Evolutionary conservation across 257 asterid species (phyloP).

Genomic region (Forsythia suspensa): DNA sequence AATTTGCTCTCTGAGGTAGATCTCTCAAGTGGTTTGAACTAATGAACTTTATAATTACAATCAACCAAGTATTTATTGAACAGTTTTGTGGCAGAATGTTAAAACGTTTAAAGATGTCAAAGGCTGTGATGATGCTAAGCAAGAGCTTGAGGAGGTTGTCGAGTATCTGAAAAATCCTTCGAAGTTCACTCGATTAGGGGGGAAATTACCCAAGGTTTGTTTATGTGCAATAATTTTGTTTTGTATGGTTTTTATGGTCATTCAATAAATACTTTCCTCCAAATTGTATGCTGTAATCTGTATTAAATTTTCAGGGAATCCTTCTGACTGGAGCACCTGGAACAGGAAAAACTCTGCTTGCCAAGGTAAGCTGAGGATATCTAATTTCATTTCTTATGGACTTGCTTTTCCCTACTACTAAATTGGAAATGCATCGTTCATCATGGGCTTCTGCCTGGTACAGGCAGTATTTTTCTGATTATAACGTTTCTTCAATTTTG

Average conservation of each 20-base stretch:
- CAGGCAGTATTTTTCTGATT: conserved; percentile 1
- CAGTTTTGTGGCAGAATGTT: conserved; percentile 65
- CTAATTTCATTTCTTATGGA: background rate
- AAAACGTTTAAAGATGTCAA: conserved; percentile 97
- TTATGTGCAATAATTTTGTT: conserved; percentile 9
- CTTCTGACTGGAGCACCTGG: conserved; percentile 99
- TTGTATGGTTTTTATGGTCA: conserved; percentile 2
- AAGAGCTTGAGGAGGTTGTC: conserved; percentile 99
- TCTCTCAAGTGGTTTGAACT: background rate
- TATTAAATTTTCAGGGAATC: conserved; percentile 69
- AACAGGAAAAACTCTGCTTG: conserved; percentile 95
- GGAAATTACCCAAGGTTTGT: conserved; percentile 94
- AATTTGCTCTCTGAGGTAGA: background rate
- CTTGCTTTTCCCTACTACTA: conserved; percentile 10
- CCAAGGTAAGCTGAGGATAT: conserved; percentile 58
- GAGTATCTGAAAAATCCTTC: conserved; percentile 91
- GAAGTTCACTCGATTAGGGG: conserved; percentile 94
- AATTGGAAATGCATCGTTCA: conserved; percentile 2
- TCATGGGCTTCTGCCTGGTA: background rate
- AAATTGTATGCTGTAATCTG: conserved; percentile 10
- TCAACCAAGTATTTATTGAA: conserved; percentile 10
- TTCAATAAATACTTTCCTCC: conserved; percentile 20
- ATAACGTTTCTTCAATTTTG: conserved; percentile 34
- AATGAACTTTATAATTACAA: background rate
- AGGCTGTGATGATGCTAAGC: conserved; percentile 99